Percentiles rank a stretch among this genome's conserved stretches.
These are phyloP conservation scores for Pyrus communis DNA, from an alignment of 306 rosid genomes.

Conservation along the genomic window DNA sequence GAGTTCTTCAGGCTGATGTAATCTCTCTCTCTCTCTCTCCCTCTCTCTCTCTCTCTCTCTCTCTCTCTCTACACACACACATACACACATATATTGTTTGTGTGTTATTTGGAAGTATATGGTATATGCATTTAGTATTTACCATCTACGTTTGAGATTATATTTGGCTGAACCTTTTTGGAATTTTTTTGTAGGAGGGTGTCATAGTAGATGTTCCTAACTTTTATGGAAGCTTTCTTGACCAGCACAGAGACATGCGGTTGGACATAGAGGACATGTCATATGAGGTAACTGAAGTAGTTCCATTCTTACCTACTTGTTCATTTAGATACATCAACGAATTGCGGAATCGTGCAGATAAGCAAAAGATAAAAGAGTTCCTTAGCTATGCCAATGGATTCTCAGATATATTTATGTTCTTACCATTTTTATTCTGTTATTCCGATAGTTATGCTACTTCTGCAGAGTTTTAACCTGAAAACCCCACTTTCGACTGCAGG, in stretches of 20 bases:
- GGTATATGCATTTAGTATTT: neutral
- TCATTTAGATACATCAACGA: neutral
- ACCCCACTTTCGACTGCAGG: conserved; percentile 37
- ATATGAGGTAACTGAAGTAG: conserved; percentile 60
- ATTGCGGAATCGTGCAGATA: neutral
- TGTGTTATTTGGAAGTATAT: neutral
- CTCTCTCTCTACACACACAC: neutral
- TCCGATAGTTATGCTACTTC: neutral
- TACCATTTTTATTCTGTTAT: neutral
- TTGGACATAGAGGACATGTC: conserved; percentile 98
- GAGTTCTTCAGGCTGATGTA: conserved; percentile 79
- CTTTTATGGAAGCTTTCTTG: conserved; percentile 42
- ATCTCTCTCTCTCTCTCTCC: conserved; percentile 9
- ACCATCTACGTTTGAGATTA: neutral
- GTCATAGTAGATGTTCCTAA: conserved; percentile 65
- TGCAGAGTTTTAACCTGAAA: conserved; percentile 11
- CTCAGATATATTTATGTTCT: neutral
- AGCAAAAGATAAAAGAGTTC: neutral
- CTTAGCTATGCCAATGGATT: neutral
- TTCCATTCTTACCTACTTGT: neutral
- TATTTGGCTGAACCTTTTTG: conserved; percentile 12
- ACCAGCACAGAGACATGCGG: conserved; percentile 91
- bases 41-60: neutral
- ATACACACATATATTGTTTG: neutral
- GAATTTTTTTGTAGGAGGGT: conserved; percentile 60